Conservation (phyloP, 352 stramenopile genomes). For the Blastocystis hominis region DNA sequence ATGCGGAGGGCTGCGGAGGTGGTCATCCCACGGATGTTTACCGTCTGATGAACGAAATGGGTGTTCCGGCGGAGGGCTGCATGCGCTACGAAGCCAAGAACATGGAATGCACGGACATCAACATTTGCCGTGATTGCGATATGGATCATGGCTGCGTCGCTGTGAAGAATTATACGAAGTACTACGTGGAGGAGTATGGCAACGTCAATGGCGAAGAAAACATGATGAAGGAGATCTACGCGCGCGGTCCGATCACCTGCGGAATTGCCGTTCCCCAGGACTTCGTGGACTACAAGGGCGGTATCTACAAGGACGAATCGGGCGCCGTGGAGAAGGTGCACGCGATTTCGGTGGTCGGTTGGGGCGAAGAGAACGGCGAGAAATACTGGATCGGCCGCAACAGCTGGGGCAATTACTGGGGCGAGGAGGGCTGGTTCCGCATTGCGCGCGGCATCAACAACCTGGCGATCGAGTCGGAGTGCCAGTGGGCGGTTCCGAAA, state of each 20-base stretch:
- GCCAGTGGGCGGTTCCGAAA: constrained; percentile 75
- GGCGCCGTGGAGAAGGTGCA: constrained; percentile 72
- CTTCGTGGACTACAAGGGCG: constrained; percentile 79
- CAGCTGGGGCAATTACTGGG: constrained; percentile 83
- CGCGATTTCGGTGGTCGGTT: constrained; percentile 87
- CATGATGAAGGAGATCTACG: constrained; percentile 91
- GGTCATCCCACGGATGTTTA: constrained; percentile 81
- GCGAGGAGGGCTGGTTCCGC: constrained; percentile 86
- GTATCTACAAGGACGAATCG: constrained; percentile 80
- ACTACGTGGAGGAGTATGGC: constrained; percentile 85
- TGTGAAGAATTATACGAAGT: constrained; percentile 82
- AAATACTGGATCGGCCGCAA: constrained; percentile 90
- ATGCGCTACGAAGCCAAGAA: constrained; percentile 81
- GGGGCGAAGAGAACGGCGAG: constrained; percentile 74
- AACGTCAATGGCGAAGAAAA: constrained; percentile 76
- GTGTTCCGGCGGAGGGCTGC: constrained; percentile 85
- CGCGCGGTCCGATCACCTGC: constrained; percentile 81
- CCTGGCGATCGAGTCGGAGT: constrained; percentile 80
- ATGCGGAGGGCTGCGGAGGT: constrained; percentile 78
- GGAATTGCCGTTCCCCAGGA: constrained; percentile 63
- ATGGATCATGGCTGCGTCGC: constrained; percentile 67
- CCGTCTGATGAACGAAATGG: constrained; percentile 78
- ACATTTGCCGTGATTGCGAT: constrained; percentile 83
- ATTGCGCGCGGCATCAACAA: constrained; percentile 80
- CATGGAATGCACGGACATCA: constrained; percentile 73